These are phyloP conservation scores for Pachyrhizus erosus DNA, from an alignment of 306 rosid genomes.

Conservation along the genomic window DNA sequence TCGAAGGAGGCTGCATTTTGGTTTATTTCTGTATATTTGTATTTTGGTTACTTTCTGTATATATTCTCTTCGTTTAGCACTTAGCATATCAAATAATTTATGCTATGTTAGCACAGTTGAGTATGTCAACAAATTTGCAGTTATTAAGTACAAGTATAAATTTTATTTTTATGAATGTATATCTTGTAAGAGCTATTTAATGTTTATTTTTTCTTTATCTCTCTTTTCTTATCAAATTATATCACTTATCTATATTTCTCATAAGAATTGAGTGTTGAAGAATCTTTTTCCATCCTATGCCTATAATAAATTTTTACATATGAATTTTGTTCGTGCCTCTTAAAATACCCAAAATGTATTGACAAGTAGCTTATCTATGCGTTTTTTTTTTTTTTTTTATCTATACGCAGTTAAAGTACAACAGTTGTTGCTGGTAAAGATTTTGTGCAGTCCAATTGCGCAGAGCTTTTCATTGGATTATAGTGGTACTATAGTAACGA, in stretches of 20 bases:
- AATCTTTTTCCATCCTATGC: too few species aligned
- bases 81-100: not conserved
- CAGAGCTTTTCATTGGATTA: not conserved
- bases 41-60: too few species aligned
- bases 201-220: too few species aligned
- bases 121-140: not conserved
- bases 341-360: not conserved
- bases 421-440: not conserved
- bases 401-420: not conserved
- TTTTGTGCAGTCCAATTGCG: not conserved
- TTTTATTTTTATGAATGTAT: too few species aligned
- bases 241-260: too few species aligned
- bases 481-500: not conserved
- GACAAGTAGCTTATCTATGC: not conserved
- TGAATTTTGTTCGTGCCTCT: not conserved
- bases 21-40: too few species aligned
- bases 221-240: too few species aligned
- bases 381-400: not conserved
- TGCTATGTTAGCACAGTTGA: not conserved
- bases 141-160: too few species aligned
- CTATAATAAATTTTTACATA: too few species aligned
- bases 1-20: not conserved
- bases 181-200: too few species aligned
- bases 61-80: constrained; percentile 2
- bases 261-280: too few species aligned